Evolutionary conservation across 148 eudicot species (phyloP).

Genomic region (Camellia granthamiana): DNA sequence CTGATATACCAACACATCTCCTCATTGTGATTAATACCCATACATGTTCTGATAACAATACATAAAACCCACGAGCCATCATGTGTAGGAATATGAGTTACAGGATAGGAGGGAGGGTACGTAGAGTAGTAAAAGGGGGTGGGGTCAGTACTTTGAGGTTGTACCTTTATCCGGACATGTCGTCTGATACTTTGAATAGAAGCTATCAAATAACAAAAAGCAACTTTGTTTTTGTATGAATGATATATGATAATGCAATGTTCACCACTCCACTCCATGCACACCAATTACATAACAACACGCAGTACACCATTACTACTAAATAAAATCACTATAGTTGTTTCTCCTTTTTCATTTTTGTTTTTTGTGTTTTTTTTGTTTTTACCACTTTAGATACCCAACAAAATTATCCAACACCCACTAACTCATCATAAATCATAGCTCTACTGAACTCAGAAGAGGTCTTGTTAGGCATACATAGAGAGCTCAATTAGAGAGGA

Average conservation of each 20-base stretch:
- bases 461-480: neutral
- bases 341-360: too few species aligned
- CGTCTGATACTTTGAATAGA: slow-evolving; percentile 1
- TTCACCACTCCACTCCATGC: slow-evolving; percentile 1
- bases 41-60: too few species aligned
- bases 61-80: neutral
- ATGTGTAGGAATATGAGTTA: neutral
- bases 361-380: too few species aligned
- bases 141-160: slow-evolving; percentile 7
- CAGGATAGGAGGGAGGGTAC: too few species aligned
- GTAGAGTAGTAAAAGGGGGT: neutral
- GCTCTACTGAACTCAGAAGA: neutral
- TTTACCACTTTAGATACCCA: neutral
- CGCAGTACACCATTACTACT: neutral
- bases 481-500: neutral
- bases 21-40: too few species aligned
- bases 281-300: slow-evolving; percentile 8
- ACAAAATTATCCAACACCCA: slow-evolving; percentile 13
- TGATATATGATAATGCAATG: slow-evolving; percentile 4
- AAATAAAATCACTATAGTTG: neutral
- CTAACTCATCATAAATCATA: neutral
- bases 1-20: too few species aligned
- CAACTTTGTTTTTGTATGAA: neutral
- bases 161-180: slow-evolving; percentile 26
- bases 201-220: neutral